phyloP scores from a whole-genome alignment of 768 basidiomycete species.

The Boletellus sp. region DNA sequence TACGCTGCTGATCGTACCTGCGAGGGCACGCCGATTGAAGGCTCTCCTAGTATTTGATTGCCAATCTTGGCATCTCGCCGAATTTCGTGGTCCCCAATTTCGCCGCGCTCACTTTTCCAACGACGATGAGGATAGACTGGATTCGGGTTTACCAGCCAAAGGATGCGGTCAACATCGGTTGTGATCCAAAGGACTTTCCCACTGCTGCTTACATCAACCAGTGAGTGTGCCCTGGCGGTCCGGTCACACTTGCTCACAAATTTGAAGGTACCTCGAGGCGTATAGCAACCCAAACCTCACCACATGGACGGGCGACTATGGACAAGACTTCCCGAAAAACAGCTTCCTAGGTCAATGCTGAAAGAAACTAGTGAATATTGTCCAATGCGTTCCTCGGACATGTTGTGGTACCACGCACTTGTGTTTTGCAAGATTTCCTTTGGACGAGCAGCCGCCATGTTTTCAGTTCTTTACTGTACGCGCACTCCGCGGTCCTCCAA shows the following conservation, averaged over 20 bases:
- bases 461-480: slow-evolving; percentile 20
- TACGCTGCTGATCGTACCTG: slow-evolving; percentile 25
- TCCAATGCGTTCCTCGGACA: slow-evolving; percentile 6
- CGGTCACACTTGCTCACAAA: slow-evolving; percentile 1
- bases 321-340: slow-evolving; percentile 69
- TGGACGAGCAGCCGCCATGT: slow-evolving; percentile 12
- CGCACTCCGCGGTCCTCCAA: slow-evolving; percentile 6
- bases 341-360: slow-evolving; percentile 57
- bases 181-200: slow-evolving; percentile 75
- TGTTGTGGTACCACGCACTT: slow-evolving; percentile 1
- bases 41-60: slow-evolving; percentile 65
- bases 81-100: slow-evolving; percentile 79
- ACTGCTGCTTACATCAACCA: slow-evolving; percentile 78
- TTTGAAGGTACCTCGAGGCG: slow-evolving; percentile 53
- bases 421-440: slow-evolving; percentile 14
- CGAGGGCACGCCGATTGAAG: background rate
- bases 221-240: slow-evolving; percentile 33
- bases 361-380: slow-evolving; percentile 9
- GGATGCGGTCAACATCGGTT: slow-evolving; percentile 72
- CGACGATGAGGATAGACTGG: slow-evolving; percentile 77
- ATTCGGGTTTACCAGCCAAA: slow-evolving; percentile 86
- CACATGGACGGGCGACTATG: slow-evolving; percentile 64
- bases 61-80: slow-evolving; percentile 80
- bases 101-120: slow-evolving; percentile 65
- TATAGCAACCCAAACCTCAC: slow-evolving; percentile 82